A percentile compares a stretch with the other conserved stretches of the same genome.
Conservation (phyloP, 768 basidiomycete species). For the Boletus sp. region DNA sequence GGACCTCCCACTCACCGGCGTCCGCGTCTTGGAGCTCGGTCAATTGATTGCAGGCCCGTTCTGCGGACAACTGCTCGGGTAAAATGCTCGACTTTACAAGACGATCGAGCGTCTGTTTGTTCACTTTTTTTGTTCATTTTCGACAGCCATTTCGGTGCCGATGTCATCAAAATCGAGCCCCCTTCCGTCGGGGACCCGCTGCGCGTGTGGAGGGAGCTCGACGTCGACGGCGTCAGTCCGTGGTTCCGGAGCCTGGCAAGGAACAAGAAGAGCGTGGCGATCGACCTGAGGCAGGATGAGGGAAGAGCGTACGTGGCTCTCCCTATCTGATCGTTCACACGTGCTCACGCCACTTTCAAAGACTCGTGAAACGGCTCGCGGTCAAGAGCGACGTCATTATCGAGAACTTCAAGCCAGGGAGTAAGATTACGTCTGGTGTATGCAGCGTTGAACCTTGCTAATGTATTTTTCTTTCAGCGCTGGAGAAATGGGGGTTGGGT, state of each 20-base stretch:
- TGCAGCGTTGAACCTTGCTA: background rate
- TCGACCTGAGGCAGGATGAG: slow-evolving; percentile 58
- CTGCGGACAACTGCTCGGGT: slow-evolving; percentile 72
- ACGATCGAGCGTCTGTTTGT: background rate
- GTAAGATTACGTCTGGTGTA: slow-evolving; percentile 34
- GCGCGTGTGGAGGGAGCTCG: slow-evolving; percentile 69
- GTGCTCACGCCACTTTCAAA: slow-evolving; percentile 24
- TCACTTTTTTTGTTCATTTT: background rate
- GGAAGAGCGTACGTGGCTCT: slow-evolving; percentile 45
- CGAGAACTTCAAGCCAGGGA: slow-evolving; percentile 76
- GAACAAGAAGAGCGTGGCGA: slow-evolving; percentile 73
- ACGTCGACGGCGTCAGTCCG: slow-evolving; percentile 67
- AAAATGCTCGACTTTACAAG: slow-evolving; percentile 15
- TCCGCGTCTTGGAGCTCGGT: slow-evolving; percentile 67
- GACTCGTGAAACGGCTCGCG: slow-evolving; percentile 60
- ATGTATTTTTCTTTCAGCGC: slow-evolving; percentile 39
- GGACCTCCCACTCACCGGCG: slow-evolving; percentile 57
- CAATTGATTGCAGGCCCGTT: slow-evolving; percentile 74
- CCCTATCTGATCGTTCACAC: background rate
- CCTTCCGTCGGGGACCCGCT: slow-evolving; percentile 63
- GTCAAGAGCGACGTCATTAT: slow-evolving; percentile 63
- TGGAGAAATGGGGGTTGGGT: slow-evolving; percentile 69
- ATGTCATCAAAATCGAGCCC: slow-evolving; percentile 70
- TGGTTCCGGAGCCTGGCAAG: slow-evolving; percentile 73
- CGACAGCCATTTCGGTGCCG: slow-evolving; percentile 67